Base-by-base conservation (phyloP, 192 early-diverging fungal species). In the Coemansia sp. region DNA sequence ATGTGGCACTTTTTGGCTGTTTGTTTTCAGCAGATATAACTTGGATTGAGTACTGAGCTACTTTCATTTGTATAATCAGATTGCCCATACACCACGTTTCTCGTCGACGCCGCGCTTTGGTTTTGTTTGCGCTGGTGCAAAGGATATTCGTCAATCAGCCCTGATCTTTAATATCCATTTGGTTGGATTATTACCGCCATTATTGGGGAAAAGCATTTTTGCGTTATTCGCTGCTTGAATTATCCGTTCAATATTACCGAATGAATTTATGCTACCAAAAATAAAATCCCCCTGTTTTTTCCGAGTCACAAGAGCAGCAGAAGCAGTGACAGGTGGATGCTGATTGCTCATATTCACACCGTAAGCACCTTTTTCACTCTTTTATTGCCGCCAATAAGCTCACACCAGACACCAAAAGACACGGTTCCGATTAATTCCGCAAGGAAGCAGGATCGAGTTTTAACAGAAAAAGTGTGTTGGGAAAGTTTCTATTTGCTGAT, bases 361-460 rank as follows among this genome's bases (percentile, higher is more conserved):
- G 46, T 49, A 49, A 49, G 46, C 46, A 15, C 2, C 1, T 13
- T 21, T n/a, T 46, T 7, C 1, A 6, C 21, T 25, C 25, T 25
- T 25, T 25, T 40, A 40, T 40, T 1, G 9, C 46, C 23, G 21
- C 20, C 20, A 49, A 49, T 25, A 25, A 49, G 10, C 46, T 7
- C 46, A 25, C 46, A 21, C 21, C 8, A 25, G 5, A 25, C 7
- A 2, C 25, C 23, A 20, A 7, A 49, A 25, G 29, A 33, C 33
- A 10, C 53, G 7, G 25, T 56, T 56, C 53, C 53, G 53, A 56
- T 33, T 56, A 56, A 31, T 56, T n/a, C 53, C 53, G 53, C 53
- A 56, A 56, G 7, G 31, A 56, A 33, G 52, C 21, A 28, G 33
- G 16, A 28, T 25, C 25, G 9, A 1, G 8, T 26, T 9, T n/a